Evolutionary conservation across 2,329 filamentous ascomycete genomes (phyloP), one percentile per base, ranked within the genome.

Genomic region (Pseudofabraea citricarpa): DNA sequence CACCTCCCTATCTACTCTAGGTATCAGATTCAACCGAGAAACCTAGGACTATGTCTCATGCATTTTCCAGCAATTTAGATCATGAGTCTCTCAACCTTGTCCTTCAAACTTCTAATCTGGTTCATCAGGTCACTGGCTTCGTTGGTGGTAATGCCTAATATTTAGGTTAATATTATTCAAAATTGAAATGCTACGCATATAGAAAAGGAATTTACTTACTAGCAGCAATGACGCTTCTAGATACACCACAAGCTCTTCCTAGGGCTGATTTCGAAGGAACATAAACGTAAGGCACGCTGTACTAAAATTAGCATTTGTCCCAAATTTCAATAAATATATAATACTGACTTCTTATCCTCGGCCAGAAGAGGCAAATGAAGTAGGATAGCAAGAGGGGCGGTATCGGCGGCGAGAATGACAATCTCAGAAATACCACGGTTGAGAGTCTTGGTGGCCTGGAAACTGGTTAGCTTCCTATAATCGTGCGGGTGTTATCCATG

Each of bases 21-120:
- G n/a, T n/a, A n/a, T n/a, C n/a, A n/a, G n/a, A n/a, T n/a, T n/a
- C n/a, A n/a, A n/a, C n/a, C n/a, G n/a, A n/a, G n/a, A n/a, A n/a
- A n/a, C n/a, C n/a, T n/a, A n/a, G n/a, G n/a, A 15, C 35, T 15
- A 22, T 22, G 32, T 36, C 32, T 26, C 22, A 40, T 37, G 35
- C 20, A 15, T 37, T 21, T 22, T 37, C 9, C 35, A 39, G 19
- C 13, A 19, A 21, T 36, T 79, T 84, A 96, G 72, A 96, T 95
- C 74, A 91, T 90, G 56, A 96, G 78, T 59, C 90, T 81, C 78
- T 97, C 91, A 44, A 97, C 87, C 81, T 95, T 94, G 70, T 94
- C 87, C 76, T 91, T 94, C 62, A 96, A 75, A 53, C 83, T 77
- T 58, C 86, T 79, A 68, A 97, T 96, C 75, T 94, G 89, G 61